phyloP scores from a whole-genome alignment of 345 rosid species.

The Jatropha curcas region DNA sequence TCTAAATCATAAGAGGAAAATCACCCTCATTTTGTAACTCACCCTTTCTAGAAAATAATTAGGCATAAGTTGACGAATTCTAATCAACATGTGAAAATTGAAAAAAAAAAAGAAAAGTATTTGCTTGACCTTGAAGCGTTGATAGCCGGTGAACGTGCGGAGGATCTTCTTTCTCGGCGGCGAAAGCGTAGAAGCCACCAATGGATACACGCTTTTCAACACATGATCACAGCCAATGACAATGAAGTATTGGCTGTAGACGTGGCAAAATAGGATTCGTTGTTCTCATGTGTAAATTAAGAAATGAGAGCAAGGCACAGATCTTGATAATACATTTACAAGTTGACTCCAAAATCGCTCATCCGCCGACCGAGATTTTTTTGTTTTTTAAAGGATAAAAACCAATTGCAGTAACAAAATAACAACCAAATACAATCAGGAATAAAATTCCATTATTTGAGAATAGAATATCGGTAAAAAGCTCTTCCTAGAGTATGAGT shows the following conservation, averaged over 20 bases:
- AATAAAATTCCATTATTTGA: no score
- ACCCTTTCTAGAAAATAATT: no score
- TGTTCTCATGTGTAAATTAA: not conserved
- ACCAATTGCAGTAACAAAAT: no score
- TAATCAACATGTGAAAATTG: not conserved
- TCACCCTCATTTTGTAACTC: no score
- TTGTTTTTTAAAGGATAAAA: not conserved
- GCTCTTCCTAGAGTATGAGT: no score
- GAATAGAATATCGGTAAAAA: no score
- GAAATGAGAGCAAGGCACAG: not conserved
- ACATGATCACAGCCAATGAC: not conserved
- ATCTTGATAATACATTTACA: not conserved
- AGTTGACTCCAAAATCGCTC: not conserved
- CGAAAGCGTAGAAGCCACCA: slow-evolving; percentile 21
- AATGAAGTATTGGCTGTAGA: not conserved
- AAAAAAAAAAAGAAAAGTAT: not conserved
- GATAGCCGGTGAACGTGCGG: slow-evolving; percentile 32
- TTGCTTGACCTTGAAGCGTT: slow-evolving; percentile 34
- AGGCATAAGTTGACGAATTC: no score
- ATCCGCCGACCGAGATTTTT: slow-evolving; percentile 9
- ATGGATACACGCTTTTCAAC: not conserved
- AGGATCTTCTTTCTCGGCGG: slow-evolving; percentile 50
- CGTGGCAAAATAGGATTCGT: not conserved
- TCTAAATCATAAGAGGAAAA: no score
- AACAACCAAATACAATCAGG: no score